Conservation (phyloP, 1,284 basidiomycete genomes). For the Psilocybe mexicana region DNA sequence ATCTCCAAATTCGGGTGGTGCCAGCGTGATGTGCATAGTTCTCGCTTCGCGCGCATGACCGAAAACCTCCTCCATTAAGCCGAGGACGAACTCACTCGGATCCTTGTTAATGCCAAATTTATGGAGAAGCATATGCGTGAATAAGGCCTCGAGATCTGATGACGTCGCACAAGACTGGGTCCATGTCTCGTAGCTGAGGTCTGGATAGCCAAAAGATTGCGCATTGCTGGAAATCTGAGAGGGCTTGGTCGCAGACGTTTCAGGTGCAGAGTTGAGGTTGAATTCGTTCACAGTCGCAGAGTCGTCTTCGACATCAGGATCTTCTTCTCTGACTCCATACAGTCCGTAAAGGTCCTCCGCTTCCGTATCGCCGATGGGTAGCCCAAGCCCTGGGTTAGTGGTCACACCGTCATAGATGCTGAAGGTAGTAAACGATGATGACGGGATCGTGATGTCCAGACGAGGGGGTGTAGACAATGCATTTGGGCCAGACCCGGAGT, state of each 20-base stretch:
- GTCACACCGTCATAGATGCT: constrained; percentile 24
- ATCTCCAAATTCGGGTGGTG: constrained; percentile 25
- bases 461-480: constrained; percentile 16
- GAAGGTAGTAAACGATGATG: constrained; percentile 28
- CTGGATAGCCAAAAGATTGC: constrained; percentile 6
- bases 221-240: background rate
- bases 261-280: background rate
- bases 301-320: constrained; percentile 27
- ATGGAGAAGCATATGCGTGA: constrained; percentile 38
- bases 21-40: constrained; percentile 35
- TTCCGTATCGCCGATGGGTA: constrained; percentile 21
- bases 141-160: constrained; percentile 36
- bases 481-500: constrained; percentile 5
- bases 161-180: constrained; percentile 20
- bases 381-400: constrained; percentile 28
- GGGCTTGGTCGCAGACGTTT: constrained; percentile 1
- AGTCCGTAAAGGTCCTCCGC: constrained; percentile 28
- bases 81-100: constrained; percentile 34
- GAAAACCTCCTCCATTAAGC: constrained; percentile 34
- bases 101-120: constrained; percentile 37
- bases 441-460: constrained; percentile 27
- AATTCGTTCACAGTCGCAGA: constrained; percentile 27
- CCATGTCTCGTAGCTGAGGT: constrained; percentile 14
- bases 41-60: constrained; percentile 34
- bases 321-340: constrained; percentile 30